Evolutionary conservation across 1,139 yeast species (phyloP).

Genomic region (Yamadazyma triangularis): DNA sequence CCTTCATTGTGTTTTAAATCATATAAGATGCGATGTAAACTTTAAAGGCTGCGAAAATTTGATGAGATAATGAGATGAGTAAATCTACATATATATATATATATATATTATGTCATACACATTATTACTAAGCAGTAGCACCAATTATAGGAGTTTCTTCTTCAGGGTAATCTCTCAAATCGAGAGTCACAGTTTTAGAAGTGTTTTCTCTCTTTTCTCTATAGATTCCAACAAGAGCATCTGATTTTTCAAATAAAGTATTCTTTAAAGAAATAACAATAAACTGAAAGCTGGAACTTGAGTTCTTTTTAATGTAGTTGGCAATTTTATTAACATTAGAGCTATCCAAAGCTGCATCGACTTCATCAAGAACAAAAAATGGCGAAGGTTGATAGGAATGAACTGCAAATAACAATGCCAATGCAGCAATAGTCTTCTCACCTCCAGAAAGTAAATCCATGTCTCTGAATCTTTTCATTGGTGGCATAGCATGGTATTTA

Average conservation of each 20-base stretch:
- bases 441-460: slow-evolving; percentile 96
- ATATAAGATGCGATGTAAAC: too few relatives aligned
- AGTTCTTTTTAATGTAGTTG: slow-evolving; percentile 70
- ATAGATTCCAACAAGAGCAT: slow-evolving; percentile 89
- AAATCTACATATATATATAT: too few relatives aligned
- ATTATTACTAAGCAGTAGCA: slow-evolving; percentile 8
- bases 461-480: slow-evolving; percentile 87
- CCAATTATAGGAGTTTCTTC: slow-evolving; percentile 21
- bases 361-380: slow-evolving; percentile 91
- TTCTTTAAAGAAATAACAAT: slow-evolving; percentile 91
- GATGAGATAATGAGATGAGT: too few relatives aligned
- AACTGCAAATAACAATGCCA: slow-evolving; percentile 85
- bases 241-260: slow-evolving; percentile 82
- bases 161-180: slow-evolving; percentile 59
- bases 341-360: slow-evolving; percentile 94
- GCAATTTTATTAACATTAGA: slow-evolving; percentile 85
- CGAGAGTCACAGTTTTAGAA: slow-evolving; percentile 72
- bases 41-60: too few relatives aligned
- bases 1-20: too few relatives aligned
- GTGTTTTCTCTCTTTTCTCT: slow-evolving; percentile 76
- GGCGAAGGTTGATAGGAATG: slow-evolving; percentile 94
- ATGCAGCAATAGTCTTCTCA: slow-evolving; percentile 93
- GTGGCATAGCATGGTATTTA: slow-evolving; percentile 94
- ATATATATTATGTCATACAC: too few relatives aligned
- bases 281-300: slow-evolving; percentile 80